phyloP scores from a whole-genome alignment of 306 rosid species.

The Cicer arietinum region DNA sequence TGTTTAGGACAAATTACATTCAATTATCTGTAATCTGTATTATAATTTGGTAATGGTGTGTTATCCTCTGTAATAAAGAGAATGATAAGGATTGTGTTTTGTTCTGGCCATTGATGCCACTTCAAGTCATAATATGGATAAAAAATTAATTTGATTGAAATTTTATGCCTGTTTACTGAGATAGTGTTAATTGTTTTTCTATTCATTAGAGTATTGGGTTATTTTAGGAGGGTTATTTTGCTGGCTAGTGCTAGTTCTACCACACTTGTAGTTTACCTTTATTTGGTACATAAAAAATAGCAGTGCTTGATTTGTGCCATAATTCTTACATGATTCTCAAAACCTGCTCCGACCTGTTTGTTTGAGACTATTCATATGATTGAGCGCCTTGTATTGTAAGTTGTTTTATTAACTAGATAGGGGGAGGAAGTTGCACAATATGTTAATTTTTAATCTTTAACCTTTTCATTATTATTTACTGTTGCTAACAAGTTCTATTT shows the following conservation, averaged over 20 bases:
- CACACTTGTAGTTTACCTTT: background rate
- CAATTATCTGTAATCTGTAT: background rate
- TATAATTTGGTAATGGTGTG: background rate
- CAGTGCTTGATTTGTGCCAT: background rate
- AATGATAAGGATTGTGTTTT: background rate
- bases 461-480: background rate
- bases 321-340: background rate
- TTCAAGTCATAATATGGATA: background rate
- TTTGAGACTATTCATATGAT: background rate
- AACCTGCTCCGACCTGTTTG: background rate
- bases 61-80: background rate
- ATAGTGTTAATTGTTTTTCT: background rate
- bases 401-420: background rate
- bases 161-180: background rate
- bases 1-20: background rate
- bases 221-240: background rate
- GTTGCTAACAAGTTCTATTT: background rate
- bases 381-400: background rate
- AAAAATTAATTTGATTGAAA: background rate
- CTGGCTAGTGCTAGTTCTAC: constrained; percentile 1
- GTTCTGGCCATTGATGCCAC: background rate
- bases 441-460: background rate
- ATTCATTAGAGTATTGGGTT: background rate
- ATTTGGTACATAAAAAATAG: background rate
- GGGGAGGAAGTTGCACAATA: background rate